phyloP scores from a whole-genome alignment of 495 filamentous ascomycete species.

The Penicillium crystallinum region DNA sequence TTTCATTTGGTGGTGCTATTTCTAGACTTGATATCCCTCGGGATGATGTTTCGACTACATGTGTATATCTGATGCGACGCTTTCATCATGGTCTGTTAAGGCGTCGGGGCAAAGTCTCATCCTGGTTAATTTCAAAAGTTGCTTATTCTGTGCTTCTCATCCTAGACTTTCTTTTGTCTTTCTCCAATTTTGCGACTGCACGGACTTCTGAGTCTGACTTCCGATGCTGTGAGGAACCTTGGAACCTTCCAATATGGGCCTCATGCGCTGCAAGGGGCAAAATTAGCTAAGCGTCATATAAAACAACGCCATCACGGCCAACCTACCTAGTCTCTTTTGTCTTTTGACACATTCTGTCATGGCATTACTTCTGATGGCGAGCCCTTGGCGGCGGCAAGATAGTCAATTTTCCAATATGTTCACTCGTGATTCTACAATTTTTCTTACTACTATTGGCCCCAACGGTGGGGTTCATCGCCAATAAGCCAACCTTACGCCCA shows the following conservation, averaged over 20 bases:
- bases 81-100: slow-evolving; percentile 36
- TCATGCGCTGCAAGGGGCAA: slow-evolving; percentile 5
- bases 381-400: slow-evolving; percentile 27
- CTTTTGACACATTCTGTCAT: slow-evolving; percentile 14
- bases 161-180: neutral
- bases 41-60: slow-evolving; percentile 28
- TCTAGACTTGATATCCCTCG: slow-evolving; percentile 34
- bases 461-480: slow-evolving; percentile 61
- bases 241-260: neutral
- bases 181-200: neutral
- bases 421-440: slow-evolving; percentile 27
- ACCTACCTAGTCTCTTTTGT: neutral
- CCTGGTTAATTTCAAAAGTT: slow-evolving; percentile 23
- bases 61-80: slow-evolving; percentile 42
- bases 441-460: slow-evolving; percentile 58
- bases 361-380: slow-evolving; percentile 26
- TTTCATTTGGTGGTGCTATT: slow-evolving; percentile 18
- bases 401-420: slow-evolving; percentile 10
- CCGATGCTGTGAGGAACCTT: neutral
- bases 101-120: slow-evolving; percentile 35
- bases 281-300: slow-evolving; percentile 20
- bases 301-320: neutral
- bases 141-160: neutral
- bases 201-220: neutral
- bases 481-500: slow-evolving; percentile 29